A percentile compares a stretch with the other conserved stretches of the same genome.
Evolutionary conservation across 2,329 filamentous ascomycete species (phyloP).

Genomic region (Aspergillus glaucus): DNA sequence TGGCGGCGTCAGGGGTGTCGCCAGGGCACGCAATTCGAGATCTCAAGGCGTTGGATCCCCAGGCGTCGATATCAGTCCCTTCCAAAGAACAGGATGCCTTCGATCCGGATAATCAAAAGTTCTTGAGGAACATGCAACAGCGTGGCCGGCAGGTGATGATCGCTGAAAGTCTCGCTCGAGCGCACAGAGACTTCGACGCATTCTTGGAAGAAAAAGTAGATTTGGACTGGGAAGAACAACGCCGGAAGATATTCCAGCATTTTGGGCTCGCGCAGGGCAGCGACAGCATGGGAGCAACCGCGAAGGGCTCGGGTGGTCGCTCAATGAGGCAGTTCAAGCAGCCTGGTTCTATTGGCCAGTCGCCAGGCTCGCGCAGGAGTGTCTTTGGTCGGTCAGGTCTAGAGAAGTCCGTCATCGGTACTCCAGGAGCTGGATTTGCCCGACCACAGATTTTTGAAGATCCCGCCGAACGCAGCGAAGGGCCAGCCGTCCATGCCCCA

Average conservation of each 20-base stretch:
- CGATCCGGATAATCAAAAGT: conserved; percentile 58
- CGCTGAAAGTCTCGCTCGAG: conserved; percentile 80
- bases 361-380: conserved; percentile 43
- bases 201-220: conserved; percentile 93
- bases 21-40: conserved; percentile 80
- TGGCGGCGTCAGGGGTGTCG: conserved; percentile 89
- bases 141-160: conserved; percentile 91
- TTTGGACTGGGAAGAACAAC: conserved; percentile 92
- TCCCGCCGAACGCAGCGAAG: conserved; percentile 52
- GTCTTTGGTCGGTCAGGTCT: conserved; percentile 64
- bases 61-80: conserved; percentile 46
- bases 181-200: conserved; percentile 82
- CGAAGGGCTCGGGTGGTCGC: conserved; percentile 46
- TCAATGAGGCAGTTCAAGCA: conserved; percentile 33
- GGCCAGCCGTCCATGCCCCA: conserved; percentile 45
- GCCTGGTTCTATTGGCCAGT: conserved; percentile 28
- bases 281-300: conserved; percentile 39
- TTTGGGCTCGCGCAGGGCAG: conserved; percentile 68
- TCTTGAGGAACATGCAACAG: conserved; percentile 77
- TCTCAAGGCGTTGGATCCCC: conserved; percentile 70
- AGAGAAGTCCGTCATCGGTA: conserved; percentile 81
- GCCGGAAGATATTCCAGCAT: conserved; percentile 89
- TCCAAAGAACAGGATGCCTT: conserved; percentile 35
- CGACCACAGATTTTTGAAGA: conserved; percentile 62
- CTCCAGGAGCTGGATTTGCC: conserved; percentile 60